Evolutionary conservation across 495 filamentous ascomycete genomes (phyloP), one percentile per base, ranked within the genome.

Genomic region (Podospora tetraspora): DNA sequence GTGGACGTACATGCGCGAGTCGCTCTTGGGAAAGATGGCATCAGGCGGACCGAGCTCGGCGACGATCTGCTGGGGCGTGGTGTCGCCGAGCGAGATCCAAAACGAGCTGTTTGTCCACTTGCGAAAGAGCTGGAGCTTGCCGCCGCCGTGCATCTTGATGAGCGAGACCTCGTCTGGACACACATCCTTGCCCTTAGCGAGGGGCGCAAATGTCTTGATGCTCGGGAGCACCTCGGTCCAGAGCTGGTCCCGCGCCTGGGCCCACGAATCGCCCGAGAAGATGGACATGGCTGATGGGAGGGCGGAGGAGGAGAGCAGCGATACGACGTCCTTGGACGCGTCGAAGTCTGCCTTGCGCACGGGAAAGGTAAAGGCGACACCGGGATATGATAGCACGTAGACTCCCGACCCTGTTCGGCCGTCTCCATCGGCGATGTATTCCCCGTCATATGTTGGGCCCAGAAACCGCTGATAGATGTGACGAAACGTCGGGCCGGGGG

Each of bases 21-120:
- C 94, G 76, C 92, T 91, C 83, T 97, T 98, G 70, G 91, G 85
- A 78, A 97, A 96, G 43, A 96, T 96, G 22, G 93, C 91, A 79
- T 96, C 93, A n/a, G 95, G 95, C 3, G 95, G 91, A 0, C 95
- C 95, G 29, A 99, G 87, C 68, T 96, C 93, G 56, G 90, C 86
- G 24, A 97, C 86, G 5, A 99, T 81, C 70, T 97, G 93, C 80
- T 99, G 95, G 1, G 91, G 90, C 10, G 91, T 93, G 0, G 93
- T 97, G 72, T 92, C 85, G 63, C 91, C 90, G 1, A 99, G 80
- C 1, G 78, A 85, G 56, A 98, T 88, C 76, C 83, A 84, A 61
- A 93, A 86, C 1, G 84, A 81, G 13, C 82, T 81, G 67, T 81
- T 79, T 27, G 80, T 78, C 81, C 82, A 84, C 63, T 81, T 81